Percentiles rank a stretch among this genome's conserved stretches.
These are phyloP conservation scores for Cicer yamashitae DNA, from an alignment of 306 rosid genomes.

Conservation along the genomic window DNA sequence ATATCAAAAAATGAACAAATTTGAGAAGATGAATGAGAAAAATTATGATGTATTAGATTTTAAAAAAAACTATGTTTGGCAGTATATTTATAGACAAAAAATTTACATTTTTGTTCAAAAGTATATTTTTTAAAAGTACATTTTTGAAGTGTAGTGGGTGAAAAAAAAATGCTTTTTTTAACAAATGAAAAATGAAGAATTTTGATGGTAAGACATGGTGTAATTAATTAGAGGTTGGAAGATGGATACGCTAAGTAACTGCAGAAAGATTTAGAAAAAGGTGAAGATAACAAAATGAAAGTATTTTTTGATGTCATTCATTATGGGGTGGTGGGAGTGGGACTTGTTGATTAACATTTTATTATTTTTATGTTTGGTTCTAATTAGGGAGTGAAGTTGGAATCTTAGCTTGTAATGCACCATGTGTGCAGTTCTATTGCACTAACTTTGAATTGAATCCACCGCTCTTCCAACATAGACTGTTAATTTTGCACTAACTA, in stretches of 20 bases:
- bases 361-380: not conserved
- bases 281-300: slow-evolving; percentile 15
- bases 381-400: slow-evolving; percentile 13
- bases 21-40: too few species aligned
- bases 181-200: not conserved
- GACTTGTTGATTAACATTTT: not conserved
- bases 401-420: slow-evolving; percentile 46
- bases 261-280: slow-evolving; percentile 11
- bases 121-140: too few species aligned
- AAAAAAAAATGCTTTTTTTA: too few species aligned
- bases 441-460: slow-evolving; percentile 37
- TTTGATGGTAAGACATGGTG: slow-evolving; percentile 24
- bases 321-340: slow-evolving; percentile 16
- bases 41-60: too few species aligned
- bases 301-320: not conserved
- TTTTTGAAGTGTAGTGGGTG: too few species aligned
- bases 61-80: too few species aligned
- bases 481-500: too few species aligned
- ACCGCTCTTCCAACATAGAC: not conserved
- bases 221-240: slow-evolving; percentile 49
- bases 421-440: slow-evolving; percentile 16
- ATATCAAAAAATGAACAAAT: too few species aligned
- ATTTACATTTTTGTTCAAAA: too few species aligned
- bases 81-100: too few species aligned
- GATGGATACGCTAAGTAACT: slow-evolving; percentile 50